phyloP scores from a whole-genome alignment of 768 basidiomycete genomes.

The Serendipita sp. region DNA sequence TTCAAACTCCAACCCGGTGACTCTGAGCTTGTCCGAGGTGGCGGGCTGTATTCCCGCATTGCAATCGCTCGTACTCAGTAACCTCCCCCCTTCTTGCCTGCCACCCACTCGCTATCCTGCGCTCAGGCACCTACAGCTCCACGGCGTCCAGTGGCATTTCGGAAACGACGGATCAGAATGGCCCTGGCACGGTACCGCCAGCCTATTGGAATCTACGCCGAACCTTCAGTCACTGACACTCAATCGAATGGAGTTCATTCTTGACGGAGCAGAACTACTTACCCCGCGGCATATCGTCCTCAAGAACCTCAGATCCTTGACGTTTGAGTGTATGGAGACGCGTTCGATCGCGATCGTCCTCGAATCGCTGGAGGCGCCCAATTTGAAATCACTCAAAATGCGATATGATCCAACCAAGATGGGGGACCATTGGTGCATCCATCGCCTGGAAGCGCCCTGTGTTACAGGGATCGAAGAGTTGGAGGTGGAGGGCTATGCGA shows the following conservation, averaged over 20 bases:
- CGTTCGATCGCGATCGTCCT: conserved; percentile 3
- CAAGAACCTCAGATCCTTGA: not conserved
- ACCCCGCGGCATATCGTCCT: not conserved
- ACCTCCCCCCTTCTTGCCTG: not conserved
- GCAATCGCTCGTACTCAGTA: not conserved
- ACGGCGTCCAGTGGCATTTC: conserved; percentile 1
- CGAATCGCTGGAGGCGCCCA: not conserved
- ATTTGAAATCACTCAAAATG: conserved; percentile 5
- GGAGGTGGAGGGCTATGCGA: not conserved
- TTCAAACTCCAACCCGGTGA: not conserved
- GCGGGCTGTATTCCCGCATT: not conserved
- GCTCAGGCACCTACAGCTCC: not conserved
- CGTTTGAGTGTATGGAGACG: conserved; percentile 5
- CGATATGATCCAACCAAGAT: conserved; percentile 5
- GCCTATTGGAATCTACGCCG: conserved; percentile 1
- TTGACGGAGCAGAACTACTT: not conserved
- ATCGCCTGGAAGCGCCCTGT: conserved; percentile 1
- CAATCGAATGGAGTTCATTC: conserved; percentile 4
- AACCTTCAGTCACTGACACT: not conserved
- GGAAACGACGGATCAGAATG: conserved; percentile 6
- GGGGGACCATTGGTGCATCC: conserved; percentile 5
- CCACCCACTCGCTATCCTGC: not conserved
- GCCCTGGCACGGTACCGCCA: not conserved
- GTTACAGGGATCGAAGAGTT: not conserved
- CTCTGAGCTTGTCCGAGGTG: not conserved